Conservation (phyloP, 2,329 filamentous ascomycete genomes). For the Tolypocladium endophyticum region DNA sequence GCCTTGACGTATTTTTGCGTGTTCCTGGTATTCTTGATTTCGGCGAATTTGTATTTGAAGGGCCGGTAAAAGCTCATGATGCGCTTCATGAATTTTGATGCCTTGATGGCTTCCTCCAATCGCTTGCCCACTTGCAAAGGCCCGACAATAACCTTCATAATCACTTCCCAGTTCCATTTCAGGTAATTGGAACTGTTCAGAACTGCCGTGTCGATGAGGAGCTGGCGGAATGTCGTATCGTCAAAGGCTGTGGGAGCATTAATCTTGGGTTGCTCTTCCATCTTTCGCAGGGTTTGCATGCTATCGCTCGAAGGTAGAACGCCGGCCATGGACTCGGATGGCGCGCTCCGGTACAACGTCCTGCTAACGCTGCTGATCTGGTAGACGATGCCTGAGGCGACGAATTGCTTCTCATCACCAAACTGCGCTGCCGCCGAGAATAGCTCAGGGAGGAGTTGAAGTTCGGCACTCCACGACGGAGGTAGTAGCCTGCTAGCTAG, state of each 20-base stretch:
- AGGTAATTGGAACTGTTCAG: slow-evolving; percentile 79
- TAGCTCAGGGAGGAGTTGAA: slow-evolving; percentile 82
- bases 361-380: slow-evolving; percentile 96
- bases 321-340: slow-evolving; percentile 29
- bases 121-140: slow-evolving; percentile 84
- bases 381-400: slow-evolving; percentile 85
- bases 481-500: slow-evolving; percentile 80
- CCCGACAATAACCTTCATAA: slow-evolving; percentile 83
- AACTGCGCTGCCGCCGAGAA: slow-evolving; percentile 69
- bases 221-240: slow-evolving; percentile 53
- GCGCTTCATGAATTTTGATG: slow-evolving; percentile 91
- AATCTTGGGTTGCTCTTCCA: slow-evolving; percentile 46
- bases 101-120: slow-evolving; percentile 86
- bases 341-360: slow-evolving; percentile 73
- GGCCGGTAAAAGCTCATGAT: slow-evolving; percentile 91
- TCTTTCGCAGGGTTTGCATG: slow-evolving; percentile 34
- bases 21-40: slow-evolving; percentile 78
- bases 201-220: slow-evolving; percentile 70
- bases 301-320: slow-evolving; percentile 31
- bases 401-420: slow-evolving; percentile 59
- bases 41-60: slow-evolving; percentile 92
- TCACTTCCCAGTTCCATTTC: slow-evolving; percentile 97
- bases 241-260: slow-evolving; percentile 38
- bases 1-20: slow-evolving; percentile 90
- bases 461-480: slow-evolving; percentile 65